Evolutionary conservation across 306 rosid species (phyloP).

Genomic region (Oxytropis ochrocephala): DNA sequence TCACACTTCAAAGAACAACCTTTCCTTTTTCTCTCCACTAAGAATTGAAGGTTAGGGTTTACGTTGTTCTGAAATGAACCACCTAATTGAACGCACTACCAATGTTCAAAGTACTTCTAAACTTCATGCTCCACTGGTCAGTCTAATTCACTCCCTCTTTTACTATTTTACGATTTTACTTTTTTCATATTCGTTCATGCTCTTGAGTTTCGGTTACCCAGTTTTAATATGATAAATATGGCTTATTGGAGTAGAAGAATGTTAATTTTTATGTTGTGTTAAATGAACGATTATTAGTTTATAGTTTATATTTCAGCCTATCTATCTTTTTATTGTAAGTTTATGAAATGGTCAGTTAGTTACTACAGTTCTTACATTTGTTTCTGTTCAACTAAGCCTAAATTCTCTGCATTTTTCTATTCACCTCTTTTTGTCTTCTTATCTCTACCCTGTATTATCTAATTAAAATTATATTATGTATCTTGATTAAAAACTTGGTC

Average conservation of each 20-base stretch:
- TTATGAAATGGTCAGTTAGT: too few relatives aligned
- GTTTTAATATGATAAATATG: not conserved
- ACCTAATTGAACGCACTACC: slow-evolving; percentile 36
- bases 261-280: not conserved
- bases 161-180: not conserved
- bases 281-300: not conserved
- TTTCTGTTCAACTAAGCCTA: not conserved
- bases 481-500: not conserved
- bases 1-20: slow-evolving; percentile 15
- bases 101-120: slow-evolving; percentile 51
- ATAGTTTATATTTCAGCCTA: not conserved
- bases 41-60: slow-evolving; percentile 20
- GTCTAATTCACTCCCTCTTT: slow-evolving; percentile 10
- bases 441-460: not conserved
- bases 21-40: slow-evolving; percentile 1
- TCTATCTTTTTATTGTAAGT: too few relatives aligned
- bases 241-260: not conserved
- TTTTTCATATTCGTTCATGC: not conserved
- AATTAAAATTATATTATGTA: not conserved
- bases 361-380: not conserved
- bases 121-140: slow-evolving; percentile 80
- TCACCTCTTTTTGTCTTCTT: not conserved
- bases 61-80: slow-evolving; percentile 52
- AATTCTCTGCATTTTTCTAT: not conserved
- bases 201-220: not conserved